Conservation (phyloP, 2,329 filamentous ascomycete species). For the Ophiobolus disseminans region DNA sequence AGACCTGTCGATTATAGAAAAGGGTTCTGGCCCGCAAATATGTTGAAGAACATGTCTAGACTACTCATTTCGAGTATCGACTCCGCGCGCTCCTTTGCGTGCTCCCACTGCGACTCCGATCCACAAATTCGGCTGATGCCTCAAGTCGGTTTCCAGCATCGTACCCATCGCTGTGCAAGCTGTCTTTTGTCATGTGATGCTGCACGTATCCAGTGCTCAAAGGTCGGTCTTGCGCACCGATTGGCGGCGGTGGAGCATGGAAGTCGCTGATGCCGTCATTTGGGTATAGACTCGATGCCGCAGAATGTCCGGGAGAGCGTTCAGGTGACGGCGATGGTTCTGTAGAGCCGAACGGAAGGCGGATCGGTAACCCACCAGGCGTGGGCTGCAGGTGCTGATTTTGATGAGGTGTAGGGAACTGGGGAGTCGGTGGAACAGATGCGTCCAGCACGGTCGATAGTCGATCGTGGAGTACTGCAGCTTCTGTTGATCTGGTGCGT, state of each 20-base stretch:
- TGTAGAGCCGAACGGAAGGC: constrained; percentile 47
- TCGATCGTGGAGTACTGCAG: constrained; percentile 32
- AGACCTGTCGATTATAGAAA: constrained; percentile 2
- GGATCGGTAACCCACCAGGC: constrained; percentile 31
- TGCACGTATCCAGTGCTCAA: constrained; percentile 50
- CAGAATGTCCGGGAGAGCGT: constrained; percentile 41
- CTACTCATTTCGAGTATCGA: constrained; percentile 12
- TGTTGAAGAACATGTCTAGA: constrained; percentile 6
- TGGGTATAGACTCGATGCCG: constrained; percentile 45
- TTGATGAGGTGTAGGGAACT: constrained; percentile 15
- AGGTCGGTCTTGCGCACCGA: constrained; percentile 34
- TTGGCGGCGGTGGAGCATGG: constrained; percentile 24
- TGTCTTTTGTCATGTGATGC: constrained; percentile 48
- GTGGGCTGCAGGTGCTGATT: constrained; percentile 37
- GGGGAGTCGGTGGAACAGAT: constrained; percentile 19
- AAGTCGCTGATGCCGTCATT: constrained; percentile 27
- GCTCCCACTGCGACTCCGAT: constrained; percentile 44
- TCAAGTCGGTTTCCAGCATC: constrained; percentile 43
- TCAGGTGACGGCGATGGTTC: constrained; percentile 48
- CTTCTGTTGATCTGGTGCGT: constrained; percentile 39
- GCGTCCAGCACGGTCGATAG: constrained; percentile 39
- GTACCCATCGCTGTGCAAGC: constrained; percentile 43
- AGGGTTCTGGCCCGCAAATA: constrained; percentile 5
- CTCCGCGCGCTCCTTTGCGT: constrained; percentile 37
- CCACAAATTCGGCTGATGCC: constrained; percentile 47